Percentiles rank a stretch among this genome's conserved stretches.
Evolutionary conservation across 73 alveolate species (phyloP).

Genomic region (Blepharisma stoltei): DNA sequence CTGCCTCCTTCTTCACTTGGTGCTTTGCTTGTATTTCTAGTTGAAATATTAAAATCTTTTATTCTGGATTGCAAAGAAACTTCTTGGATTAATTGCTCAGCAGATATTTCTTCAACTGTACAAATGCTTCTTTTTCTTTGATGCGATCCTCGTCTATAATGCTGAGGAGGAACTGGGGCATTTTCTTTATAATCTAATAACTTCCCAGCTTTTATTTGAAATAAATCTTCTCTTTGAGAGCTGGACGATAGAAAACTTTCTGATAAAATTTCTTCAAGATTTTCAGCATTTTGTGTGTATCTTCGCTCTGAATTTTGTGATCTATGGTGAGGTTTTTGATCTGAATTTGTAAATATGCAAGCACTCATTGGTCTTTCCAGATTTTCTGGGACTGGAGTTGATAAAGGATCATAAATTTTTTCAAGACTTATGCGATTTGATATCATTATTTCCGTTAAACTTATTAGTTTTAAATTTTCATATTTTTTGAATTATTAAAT

Average conservation of each 20-base stretch:
- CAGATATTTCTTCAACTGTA: not conserved
- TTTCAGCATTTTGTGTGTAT: not conserved
- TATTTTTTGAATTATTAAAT: too few species aligned
- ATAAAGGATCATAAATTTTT: too few species aligned
- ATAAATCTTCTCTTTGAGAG: too few species aligned
- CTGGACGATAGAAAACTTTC: too few species aligned
- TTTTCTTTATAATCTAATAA: too few species aligned
- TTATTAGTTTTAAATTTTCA: too few species aligned
- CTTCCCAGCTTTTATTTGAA: too few species aligned
- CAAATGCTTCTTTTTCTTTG: not conserved
- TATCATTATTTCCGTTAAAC: too few species aligned
- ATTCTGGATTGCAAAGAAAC: not conserved
- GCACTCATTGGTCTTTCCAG: not conserved
- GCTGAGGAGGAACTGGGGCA: not conserved
- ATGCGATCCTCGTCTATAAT: not conserved
- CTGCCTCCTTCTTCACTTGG: not conserved
- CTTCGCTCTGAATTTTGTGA: not conserved
- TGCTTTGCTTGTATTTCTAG: not conserved
- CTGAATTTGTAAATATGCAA: not conserved
- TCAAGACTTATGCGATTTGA: too few species aligned
- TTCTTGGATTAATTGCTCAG: not conserved
- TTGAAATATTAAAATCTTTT: not conserved
- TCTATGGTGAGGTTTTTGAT: not conserved
- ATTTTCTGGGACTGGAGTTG: too few species aligned
- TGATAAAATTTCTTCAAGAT: not conserved